Conservation (phyloP, 805 yeast species). For the Wickerhamiella dianesei region DNA sequence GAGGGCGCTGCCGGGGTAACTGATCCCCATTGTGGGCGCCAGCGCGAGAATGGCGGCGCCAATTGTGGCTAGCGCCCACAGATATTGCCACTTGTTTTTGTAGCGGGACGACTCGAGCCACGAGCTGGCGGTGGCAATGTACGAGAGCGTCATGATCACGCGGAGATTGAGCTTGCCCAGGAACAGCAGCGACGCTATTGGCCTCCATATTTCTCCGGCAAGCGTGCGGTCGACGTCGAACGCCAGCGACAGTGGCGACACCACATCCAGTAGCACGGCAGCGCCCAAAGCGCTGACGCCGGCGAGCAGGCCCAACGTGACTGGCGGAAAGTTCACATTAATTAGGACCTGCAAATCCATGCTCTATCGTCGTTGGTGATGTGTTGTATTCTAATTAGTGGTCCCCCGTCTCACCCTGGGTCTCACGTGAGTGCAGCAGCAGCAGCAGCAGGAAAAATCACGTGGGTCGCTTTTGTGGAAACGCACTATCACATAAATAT, state of each 20-base stretch:
- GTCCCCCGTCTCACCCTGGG: too few species aligned
- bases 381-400: too few species aligned
- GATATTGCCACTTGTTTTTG: neutral
- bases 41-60: neutral
- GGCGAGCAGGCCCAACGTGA: neutral
- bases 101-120: constrained; percentile 1
- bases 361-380: neutral
- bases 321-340: neutral
- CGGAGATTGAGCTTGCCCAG: neutral
- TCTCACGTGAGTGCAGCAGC: too few species aligned
- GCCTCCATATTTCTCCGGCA: constrained; percentile 1
- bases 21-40: neutral
- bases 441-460: too few species aligned
- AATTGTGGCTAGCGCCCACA: neutral
- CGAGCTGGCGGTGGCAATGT: neutral
- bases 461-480: too few species aligned
- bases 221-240: neutral
- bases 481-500: too few species aligned
- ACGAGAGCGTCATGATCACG: neutral
- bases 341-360: neutral
- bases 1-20: neutral
- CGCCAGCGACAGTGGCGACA: neutral
- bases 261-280: neutral
- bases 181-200: neutral
- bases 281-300: constrained; percentile 1